These are phyloP conservation scores for Fusarium fujikuroi DNA, from an alignment of 2,329 filamentous ascomycete genomes.

Conservation along the genomic window DNA sequence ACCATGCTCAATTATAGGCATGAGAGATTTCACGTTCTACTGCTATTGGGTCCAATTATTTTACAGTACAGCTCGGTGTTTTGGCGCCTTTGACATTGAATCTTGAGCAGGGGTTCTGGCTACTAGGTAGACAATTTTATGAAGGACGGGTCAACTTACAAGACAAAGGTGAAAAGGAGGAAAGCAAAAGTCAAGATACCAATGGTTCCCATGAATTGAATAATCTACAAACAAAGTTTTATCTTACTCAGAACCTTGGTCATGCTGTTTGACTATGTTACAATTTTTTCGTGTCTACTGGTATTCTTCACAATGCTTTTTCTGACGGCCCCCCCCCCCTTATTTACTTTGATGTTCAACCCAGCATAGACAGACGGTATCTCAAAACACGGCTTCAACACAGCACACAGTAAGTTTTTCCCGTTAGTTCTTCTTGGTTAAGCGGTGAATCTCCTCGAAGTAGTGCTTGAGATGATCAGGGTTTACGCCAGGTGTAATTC, in stretches of 20 bases:
- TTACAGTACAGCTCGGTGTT: constrained; percentile 39
- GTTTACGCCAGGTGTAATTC: constrained; percentile 93
- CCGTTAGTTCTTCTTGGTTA: constrained; percentile 59
- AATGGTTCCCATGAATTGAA: constrained; percentile 18
- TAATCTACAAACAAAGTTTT: constrained; percentile 15
- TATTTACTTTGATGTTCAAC: neutral
- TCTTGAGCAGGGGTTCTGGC: constrained; percentile 3
- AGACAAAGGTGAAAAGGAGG: constrained; percentile 1
- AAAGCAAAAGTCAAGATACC: constrained; percentile 41
- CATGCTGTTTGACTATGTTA: constrained; percentile 38
- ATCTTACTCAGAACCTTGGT: constrained; percentile 4
- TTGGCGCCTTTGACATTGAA: constrained; percentile 30
- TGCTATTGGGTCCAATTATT: constrained; percentile 18
- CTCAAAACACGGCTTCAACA: constrained; percentile 1
- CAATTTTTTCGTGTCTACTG: constrained; percentile 26
- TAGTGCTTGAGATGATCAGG: constrained; percentile 94
- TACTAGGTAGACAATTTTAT: constrained; percentile 12
- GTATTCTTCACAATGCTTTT: constrained; percentile 11
- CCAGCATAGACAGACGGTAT: neutral
- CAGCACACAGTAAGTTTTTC: neutral
- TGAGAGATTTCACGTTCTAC: constrained; percentile 2
- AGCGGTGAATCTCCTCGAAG: constrained; percentile 88
- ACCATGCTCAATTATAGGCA: neutral
- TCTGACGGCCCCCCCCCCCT: neutral
- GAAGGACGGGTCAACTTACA: constrained; percentile 8